Base-by-base conservation (phyloP, 1,284 basidiomycete species). In the Irpex lacteus region DNA sequence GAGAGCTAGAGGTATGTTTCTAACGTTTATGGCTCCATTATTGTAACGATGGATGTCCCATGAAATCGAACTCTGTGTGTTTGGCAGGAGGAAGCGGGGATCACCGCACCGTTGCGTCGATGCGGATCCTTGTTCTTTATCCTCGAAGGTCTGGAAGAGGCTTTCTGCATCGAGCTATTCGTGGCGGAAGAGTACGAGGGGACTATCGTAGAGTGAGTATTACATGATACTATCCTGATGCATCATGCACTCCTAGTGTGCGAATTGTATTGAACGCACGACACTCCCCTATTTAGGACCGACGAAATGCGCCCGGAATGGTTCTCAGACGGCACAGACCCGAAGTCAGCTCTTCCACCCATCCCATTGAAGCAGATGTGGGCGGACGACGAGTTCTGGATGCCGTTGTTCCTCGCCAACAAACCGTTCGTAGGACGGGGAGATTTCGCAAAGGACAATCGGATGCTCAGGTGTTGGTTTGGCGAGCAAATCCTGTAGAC, bases 51-150 rank as follows among this genome's bases (percentile, higher is more conserved):
- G 36, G 50, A 38, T 26, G 18, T 40, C 47, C 60, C 21, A 7
- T 60, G 52, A 19, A 15, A 3, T 44, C 2, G 11, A 9, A 11
- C 8, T 2, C 5, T 2, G 40, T 44, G 11, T 44, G 8, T 53
- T 62, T 38, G 21, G 4, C 67, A 94, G 92, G 92, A 95, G 80
- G 92, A 94, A 76, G 84, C 90, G 4, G 89, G 91, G 0, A 85
- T 94, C 52, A 78, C 76, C 13, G 86, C 89, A 0, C 76, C 82
- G 1, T 78, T 92, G 9, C 73, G 78, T 60, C 83, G 86, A 62
- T 82, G 79, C 55, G 90, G 90, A 4, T 83, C 79, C 2, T 73
- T 92, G 15, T 76, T 91, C 62, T 92, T 91, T 72, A 74, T 85
- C 32, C 78, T 73, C 38, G 77, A 82, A 53, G 82, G 77, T 2